A percentile compares a stretch with the other conserved stretches of the same genome.
Conservation (phyloP, 2,329 filamentous ascomycete genomes). For the Geosmithia putterillii region DNA sequence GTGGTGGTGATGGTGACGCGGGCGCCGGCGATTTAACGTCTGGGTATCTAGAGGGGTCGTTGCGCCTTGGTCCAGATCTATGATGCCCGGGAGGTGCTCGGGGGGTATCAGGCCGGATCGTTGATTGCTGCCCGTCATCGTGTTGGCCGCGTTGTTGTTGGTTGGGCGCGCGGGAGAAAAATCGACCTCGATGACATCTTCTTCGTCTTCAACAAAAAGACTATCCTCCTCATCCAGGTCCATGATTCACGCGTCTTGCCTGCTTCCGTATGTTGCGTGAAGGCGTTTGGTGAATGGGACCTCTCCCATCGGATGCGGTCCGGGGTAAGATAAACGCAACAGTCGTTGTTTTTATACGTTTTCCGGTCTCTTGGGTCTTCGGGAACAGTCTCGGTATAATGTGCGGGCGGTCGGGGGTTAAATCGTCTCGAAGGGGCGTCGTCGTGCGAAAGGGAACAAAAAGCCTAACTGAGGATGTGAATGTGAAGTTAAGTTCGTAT, state of each 20-base stretch:
- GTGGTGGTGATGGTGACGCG: slow-evolving; percentile 2
- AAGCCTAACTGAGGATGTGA: neutral
- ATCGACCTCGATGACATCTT: slow-evolving; percentile 1
- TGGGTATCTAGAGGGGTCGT: neutral
- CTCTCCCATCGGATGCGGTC: neutral
- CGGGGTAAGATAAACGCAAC: neutral
- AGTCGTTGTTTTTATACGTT: neutral
- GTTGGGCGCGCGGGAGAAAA: neutral
- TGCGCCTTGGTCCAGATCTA: neutral
- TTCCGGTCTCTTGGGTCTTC: neutral
- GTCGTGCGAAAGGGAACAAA: neutral
- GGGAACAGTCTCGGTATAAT: neutral
- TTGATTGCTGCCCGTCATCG: neutral
- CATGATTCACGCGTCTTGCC: neutral
- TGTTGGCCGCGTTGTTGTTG: neutral
- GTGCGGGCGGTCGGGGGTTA: neutral
- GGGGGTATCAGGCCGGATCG: slow-evolving; percentile 1
- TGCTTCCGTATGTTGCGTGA: neutral
- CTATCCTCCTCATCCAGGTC: neutral
- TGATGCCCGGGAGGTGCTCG: neutral
- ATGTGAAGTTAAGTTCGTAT: neutral
- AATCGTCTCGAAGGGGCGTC: neutral
- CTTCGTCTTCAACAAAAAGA: neutral
- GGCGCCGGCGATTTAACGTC: neutral
- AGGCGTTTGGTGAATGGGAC: neutral